These are phyloP conservation scores for Hymenoscyphus linearis DNA, from an alignment of 2,329 filamentous ascomycete species.

Conservation along the genomic window DNA sequence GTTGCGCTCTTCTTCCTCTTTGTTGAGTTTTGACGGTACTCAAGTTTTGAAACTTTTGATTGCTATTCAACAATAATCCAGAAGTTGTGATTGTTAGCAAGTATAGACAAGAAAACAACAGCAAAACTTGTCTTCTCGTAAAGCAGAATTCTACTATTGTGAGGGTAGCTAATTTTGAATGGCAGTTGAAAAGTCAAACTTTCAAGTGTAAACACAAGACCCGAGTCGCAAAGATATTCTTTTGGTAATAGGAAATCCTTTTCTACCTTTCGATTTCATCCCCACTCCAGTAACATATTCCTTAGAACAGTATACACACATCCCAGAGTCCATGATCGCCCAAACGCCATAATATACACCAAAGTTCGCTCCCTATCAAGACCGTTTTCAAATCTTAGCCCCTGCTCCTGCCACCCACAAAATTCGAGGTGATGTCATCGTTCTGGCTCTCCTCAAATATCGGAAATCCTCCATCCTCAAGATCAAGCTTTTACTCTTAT, in stretches of 20 bases:
- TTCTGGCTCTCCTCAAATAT: not conserved
- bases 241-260: not conserved
- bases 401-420: not conserved
- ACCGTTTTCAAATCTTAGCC: not conserved
- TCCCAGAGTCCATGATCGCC: not conserved
- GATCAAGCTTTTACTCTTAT: slow-evolving; percentile 9
- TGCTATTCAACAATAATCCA: too few species aligned
- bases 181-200: too few species aligned
- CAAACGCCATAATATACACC: not conserved
- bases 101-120: too few species aligned
- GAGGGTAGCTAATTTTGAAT: too few species aligned
- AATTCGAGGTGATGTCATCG: not conserved
- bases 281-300: not conserved
- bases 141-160: too few species aligned
- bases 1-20: too few species aligned
- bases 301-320: not conserved
- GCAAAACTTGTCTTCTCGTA: too few species aligned
- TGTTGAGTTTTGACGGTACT: too few species aligned
- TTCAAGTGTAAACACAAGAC: not conserved
- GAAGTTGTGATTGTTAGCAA: too few species aligned
- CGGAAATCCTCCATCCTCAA: not conserved
- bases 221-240: not conserved
- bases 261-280: not conserved
- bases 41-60: too few species aligned
- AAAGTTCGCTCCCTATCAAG: too few species aligned